phyloP scores from a whole-genome alignment of 2,329 filamentous ascomycete genomes.

The Colletotrichum zoysiae region DNA sequence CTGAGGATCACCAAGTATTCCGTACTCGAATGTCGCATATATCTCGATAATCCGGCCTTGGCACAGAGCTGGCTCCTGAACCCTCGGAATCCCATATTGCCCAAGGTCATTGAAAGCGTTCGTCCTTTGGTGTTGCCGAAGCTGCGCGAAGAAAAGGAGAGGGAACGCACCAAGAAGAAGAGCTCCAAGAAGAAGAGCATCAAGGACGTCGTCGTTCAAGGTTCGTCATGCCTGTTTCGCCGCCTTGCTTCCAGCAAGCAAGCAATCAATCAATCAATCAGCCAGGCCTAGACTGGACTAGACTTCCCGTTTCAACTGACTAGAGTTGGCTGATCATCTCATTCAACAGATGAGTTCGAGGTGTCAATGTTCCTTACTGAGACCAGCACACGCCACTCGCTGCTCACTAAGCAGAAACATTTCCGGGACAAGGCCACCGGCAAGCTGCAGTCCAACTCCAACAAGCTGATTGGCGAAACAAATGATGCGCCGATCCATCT shows the following conservation, averaged over 20 bases:
- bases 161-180: conserved; percentile 67
- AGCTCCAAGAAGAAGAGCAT: conserved; percentile 81
- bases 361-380: conserved; percentile 95
- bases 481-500: conserved; percentile 67
- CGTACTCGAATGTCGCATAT: conserved; percentile 96
- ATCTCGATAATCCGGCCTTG: conserved; percentile 90
- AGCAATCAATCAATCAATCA: too few relatives aligned
- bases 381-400: conserved; percentile 83
- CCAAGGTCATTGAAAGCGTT: conserved; percentile 86
- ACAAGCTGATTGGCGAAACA: conserved; percentile 69
- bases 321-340: conserved; percentile 21
- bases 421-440: conserved; percentile 71
- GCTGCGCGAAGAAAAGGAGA: conserved; percentile 85
- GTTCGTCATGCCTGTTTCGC: conserved; percentile 59
- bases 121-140: conserved; percentile 91
- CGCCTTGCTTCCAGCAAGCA: neutral
- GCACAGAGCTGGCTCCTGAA: conserved; percentile 87
- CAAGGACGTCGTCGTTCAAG: conserved; percentile 88
- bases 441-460: conserved; percentile 71
- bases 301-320: neutral
- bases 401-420: conserved; percentile 87
- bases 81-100: conserved; percentile 79
- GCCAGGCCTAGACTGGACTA: conserved; percentile 6
- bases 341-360: conserved; percentile 85
- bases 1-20: conserved; percentile 93